Conservation (phyloP, 805 yeast species). For the Kazachstania taianensis region DNA sequence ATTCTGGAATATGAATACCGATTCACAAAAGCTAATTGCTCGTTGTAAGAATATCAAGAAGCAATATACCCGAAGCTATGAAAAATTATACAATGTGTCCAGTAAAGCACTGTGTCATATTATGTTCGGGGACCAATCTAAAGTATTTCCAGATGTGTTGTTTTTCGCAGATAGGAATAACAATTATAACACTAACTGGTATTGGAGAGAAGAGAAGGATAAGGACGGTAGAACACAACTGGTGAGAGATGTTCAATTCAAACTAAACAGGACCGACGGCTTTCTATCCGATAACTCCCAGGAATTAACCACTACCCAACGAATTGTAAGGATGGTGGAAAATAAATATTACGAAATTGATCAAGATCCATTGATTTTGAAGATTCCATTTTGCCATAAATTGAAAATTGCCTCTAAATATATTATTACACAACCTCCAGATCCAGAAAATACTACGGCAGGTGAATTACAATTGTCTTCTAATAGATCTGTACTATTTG, state of each 20-base stretch:
- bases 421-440: constrained; percentile 14
- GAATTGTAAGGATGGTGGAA: constrained; percentile 43
- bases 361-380: constrained; percentile 40
- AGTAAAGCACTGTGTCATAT: constrained; percentile 75
- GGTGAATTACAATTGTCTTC: constrained; percentile 5
- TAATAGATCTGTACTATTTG: constrained; percentile 6
- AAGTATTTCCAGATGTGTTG: constrained; percentile 28
- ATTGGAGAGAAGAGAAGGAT: constrained; percentile 12
- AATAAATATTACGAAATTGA: constrained; percentile 44
- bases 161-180: constrained; percentile 17
- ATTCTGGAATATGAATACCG: constrained; percentile 8
- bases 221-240: constrained; percentile 8
- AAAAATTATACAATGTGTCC: constrained; percentile 43
- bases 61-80: constrained; percentile 29
- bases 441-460: constrained; percentile 3
- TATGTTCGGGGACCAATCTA: constrained; percentile 69
- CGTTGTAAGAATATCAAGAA: constrained; percentile 17
- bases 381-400: constrained; percentile 36
- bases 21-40: constrained; percentile 5
- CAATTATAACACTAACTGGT: constrained; percentile 29
- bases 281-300: constrained; percentile 9
- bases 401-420: constrained; percentile 27
- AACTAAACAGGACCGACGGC: constrained; percentile 19
- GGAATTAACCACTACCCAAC: constrained; percentile 30
- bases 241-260: constrained; percentile 21